Base-by-base conservation (phyloP, 2,329 filamentous ascomycete species). In the Beauveria australis region DNA sequence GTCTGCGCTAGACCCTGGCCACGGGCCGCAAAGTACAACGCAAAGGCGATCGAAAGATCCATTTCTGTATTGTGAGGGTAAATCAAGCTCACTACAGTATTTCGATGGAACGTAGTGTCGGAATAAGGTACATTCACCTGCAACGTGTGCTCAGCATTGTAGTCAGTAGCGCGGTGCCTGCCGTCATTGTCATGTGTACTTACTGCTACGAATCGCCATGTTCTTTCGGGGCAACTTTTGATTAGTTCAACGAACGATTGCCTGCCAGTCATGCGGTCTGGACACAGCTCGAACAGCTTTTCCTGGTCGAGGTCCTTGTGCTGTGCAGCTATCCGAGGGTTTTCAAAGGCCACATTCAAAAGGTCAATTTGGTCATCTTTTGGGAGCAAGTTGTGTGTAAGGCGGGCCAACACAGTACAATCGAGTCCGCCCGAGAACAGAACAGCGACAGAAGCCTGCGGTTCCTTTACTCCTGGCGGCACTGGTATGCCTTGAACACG, bases 11-110 rank as follows among this genome's bases (percentile, higher is more conserved):
- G 65, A 0, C 88, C 91, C 55, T 76, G 72, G 1, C 92, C 93
- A 44, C 91, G 83, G 0, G 93, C 87, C 6, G 94, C 92, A 76
- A 99, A 99, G 73, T 97, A 97, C n/a, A 99, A 79, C 0, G 94
- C 94, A 67, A 84, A 88, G 0, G 90, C 89, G 67, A 99, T 99
- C 3, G 94, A 99, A 1, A 99, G 79, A 68, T 99, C 94, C 94
- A 99, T 99, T 74, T 99, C 94, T 0, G 94, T 99, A 66, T 96
- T 93, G 73, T 99, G 94, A 0, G 94, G 94, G 66, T 89, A 81
- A 72, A 99, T 97, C 19, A 99, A 78, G 2, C 84, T 81, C 43
- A 92, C 82, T 22, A 99, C 83, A 28, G 80, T 81, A 3, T 80
- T 69, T 63, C 90, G 85, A 67, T 96, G 89, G 2, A 80, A 78